Evolutionary conservation across 2,329 filamentous ascomycete genomes (phyloP), one percentile per base, ranked within the genome.

Genomic region (Furcasterigmium sp.): DNA sequence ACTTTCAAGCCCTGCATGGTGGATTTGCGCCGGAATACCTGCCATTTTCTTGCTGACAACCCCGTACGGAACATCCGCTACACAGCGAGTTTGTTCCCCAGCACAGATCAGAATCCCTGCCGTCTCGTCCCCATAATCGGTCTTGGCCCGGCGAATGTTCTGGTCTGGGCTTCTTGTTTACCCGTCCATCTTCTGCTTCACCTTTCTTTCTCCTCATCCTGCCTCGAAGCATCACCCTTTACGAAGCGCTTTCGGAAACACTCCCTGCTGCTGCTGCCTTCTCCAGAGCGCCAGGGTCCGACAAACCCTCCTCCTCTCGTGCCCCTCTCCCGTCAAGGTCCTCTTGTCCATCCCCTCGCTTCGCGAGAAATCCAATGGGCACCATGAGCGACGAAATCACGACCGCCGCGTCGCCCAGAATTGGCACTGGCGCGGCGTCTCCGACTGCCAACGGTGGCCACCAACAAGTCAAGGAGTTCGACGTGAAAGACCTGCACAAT

Each of bases 321-420:
- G 15, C 19, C 34, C 21, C 35, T 5, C 35, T 13, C 18, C 21
- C 35, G 32, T 10, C 32, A 35, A 35, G 32, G 32, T 35, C 32
- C 32, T 35, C 32, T 35, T 35, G 32, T 15, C 28, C 13, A 18
- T 3, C 28, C 32, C 18, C 26, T 18, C 19, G 26, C 32, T 40
- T 29, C 38, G 19, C 14, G 38, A 25, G 19, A 32, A 32, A 8
- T 18, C n/a, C 26, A 19, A 40, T 14, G 30, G 30, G 10, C 11
- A 18, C 30, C 11, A 41, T 41, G 39, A 41, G 39, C 39, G 39
- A 41, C 39, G 39, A 41, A 19, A 41, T 41, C 20, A 35, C 29
- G 20, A 29, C 39, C 19, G 29, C 30, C 28, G 39, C 39, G 30
- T n/a, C 39, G 21, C 32, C n/a, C 9, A 5, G 29, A 13, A n/a